A percentile compares a stretch with the other conserved stretches of the same genome.
Evolutionary conservation across 768 basidiomycete species (phyloP).

Genomic region (Pisolithus albus): DNA sequence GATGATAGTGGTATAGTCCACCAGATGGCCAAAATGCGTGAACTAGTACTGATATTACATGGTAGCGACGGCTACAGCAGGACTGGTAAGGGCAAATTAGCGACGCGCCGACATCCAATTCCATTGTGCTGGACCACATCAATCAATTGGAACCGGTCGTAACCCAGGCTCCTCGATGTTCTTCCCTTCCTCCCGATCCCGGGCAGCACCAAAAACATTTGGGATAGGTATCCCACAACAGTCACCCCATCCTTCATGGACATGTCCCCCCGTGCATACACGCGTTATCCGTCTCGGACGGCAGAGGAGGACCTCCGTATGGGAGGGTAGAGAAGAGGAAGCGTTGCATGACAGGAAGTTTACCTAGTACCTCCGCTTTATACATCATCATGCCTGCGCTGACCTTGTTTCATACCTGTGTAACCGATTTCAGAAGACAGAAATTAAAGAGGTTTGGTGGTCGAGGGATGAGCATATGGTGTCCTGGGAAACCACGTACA

Average conservation of each 20-base stretch:
- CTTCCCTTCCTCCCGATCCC: slow-evolving; percentile 34
- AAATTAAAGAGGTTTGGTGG: neutral
- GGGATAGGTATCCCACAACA: slow-evolving; percentile 89
- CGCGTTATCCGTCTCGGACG: slow-evolving; percentile 19
- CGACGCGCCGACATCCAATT: no score
- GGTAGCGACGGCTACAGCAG: no score
- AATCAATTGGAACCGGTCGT: slow-evolving; percentile 78
- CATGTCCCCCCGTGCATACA: slow-evolving; percentile 16
- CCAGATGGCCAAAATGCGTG: no score
- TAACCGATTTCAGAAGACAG: neutral
- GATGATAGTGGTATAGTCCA: no score
- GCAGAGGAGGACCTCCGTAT: slow-evolving; percentile 55
- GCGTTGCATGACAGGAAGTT: no score
- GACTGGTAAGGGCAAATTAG: no score
- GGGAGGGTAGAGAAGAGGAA: slow-evolving; percentile 62
- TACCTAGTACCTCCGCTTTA: no score
- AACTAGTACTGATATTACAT: no score
- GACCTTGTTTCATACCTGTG: slow-evolving; percentile 88
- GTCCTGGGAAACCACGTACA: slow-evolving; percentile 26
- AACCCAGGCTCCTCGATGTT: slow-evolving; percentile 55
- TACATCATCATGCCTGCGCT: slow-evolving; percentile 98
- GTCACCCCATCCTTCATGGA: slow-evolving; percentile 52
- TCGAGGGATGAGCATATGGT: neutral
- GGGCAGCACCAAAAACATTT: slow-evolving; percentile 70
- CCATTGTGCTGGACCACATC: slow-evolving; percentile 7